Base-by-base conservation (phyloP, 2,329 filamentous ascomycete genomes). In the Rutstroemia sp. region DNA sequence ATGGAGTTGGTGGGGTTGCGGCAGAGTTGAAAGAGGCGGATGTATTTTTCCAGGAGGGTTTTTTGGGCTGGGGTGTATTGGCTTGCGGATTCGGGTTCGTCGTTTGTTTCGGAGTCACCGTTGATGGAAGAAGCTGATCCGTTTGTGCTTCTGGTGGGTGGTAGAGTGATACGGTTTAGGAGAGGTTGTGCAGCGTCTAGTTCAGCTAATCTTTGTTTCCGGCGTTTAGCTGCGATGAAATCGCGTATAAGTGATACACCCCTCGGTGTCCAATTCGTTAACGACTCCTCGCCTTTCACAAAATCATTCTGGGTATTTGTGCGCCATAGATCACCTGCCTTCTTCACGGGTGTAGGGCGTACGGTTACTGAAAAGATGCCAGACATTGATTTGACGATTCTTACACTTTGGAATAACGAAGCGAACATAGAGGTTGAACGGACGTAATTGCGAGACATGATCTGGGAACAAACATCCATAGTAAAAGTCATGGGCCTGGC, bases 301-400 rank as follows among this genome's bases (percentile, higher is more conserved):
- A 96, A 97, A 70, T 95, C 90, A 66, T 95, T 88, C 58, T 90
- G 86, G 16, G 92, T 97, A 71, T 91, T 95, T 84, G 97, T 90
- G 54, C 94, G 84, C 94, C 94, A 99, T 12, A 99, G 77, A 69
- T 99, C 94, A 3, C 90, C 90, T 0, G 91, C 90, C 48, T 90
- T 83, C 72, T 96, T 96, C 51, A 95, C 91, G 2, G 91, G 91
- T 7, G 90, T 86, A 0, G 94, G 94, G 30, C 90, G 86, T 71
- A 97, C 86, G 5, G 85, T 85, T 50, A 97, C 76, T 1, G 89
- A 91, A 72, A 95, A 99, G 58, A 96, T 89, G 46, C 84, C 85
- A 19, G 90, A 89, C 0, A 87, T 89, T 7, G 92, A 94, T 67
- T 91, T 90, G 6, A 96, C 89, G 58, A 96, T 86, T 23, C 92